Evolutionary conservation across 208 protist genomes (phyloP), one percentile per base, ranked within the genome.

Genomic region (Wallacemonas sp.): DNA sequence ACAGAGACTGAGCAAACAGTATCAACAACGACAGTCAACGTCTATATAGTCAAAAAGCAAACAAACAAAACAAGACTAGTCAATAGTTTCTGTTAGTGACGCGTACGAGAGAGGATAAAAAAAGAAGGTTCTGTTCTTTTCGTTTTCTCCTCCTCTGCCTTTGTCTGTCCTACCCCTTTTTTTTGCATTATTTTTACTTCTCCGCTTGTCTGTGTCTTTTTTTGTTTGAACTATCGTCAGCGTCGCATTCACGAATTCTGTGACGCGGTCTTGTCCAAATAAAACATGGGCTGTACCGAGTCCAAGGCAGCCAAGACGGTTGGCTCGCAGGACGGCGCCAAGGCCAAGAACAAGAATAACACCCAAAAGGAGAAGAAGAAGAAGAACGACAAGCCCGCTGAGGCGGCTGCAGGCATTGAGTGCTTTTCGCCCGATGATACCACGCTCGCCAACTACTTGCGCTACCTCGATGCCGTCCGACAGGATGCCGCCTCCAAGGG

Each of bases 371-470:
- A n/a, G 49, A 70, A 67, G 52, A 14, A 36, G 18, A 31, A 14
- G 18, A 4, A 62, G 39, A 8, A 25, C n/a, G 48, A 10, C n/a
- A 4, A 28, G n/a, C 25, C n/a, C 39, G 42, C 57, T 49, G 11
- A 4, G 5, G 57, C 26, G 16, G 64, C 14, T 18, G 49, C 57
- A 5, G 49, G 63, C 2, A 74, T 48, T 52, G 63, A 18, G 16
- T 64, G 67, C n/a, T 82, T 65, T 41, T 32, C 22, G 1, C 72
- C 77, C 16, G 70, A 71, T 50, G 72, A 70, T 18, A 65, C 57
- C 10, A 72, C 68, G 52, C 25, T 69, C 23, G 70, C 57, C 25
- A 28, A 45, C 2, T 82, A 79, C 52, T 55, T 70, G 8, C 57
- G 70, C 23, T 55, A 66, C 25, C 52, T 82, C n/a, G 57, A 59